Percentiles rank a stretch among this genome's conserved stretches.
These are phyloP conservation scores for Monosporascus ibericus DNA, from an alignment of 2,329 filamentous ascomycete genomes.

Conservation along the genomic window DNA sequence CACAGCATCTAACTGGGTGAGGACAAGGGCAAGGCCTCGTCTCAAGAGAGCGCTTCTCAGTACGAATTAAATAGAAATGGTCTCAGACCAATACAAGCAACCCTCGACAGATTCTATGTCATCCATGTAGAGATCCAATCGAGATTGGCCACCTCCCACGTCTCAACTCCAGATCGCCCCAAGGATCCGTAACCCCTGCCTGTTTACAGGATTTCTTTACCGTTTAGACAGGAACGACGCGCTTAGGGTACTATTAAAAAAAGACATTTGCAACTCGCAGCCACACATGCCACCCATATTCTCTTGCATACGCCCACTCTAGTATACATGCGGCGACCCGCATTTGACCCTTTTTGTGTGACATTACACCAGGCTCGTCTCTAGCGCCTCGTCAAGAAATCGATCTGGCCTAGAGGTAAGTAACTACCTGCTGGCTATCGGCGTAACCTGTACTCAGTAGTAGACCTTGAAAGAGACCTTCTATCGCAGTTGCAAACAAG, in stretches of 20 bases:
- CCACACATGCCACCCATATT: slow-evolving; percentile 11
- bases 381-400: not conserved
- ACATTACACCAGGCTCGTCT: not conserved
- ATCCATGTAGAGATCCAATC: slow-evolving; percentile 15
- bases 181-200: slow-evolving; percentile 6
- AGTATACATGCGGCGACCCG: not conserved
- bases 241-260: slow-evolving; percentile 9
- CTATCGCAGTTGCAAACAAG: slow-evolving; percentile 14
- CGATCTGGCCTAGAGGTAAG: not conserved
- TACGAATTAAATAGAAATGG: slow-evolving; percentile 8
- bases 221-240: slow-evolving; percentile 12
- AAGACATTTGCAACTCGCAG: slow-evolving; percentile 11
- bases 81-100: slow-evolving; percentile 13
- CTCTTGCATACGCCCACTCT: not conserved
- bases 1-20: not conserved
- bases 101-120: slow-evolving; percentile 6
- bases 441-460: slow-evolving; percentile 13
- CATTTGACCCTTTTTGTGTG: not conserved
- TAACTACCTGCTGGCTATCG: not conserved
- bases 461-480: slow-evolving; percentile 8
- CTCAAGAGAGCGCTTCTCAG: not conserved
- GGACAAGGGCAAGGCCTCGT: not conserved
- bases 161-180: slow-evolving; percentile 11
- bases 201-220: slow-evolving; percentile 10
- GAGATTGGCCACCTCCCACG: slow-evolving; percentile 12